phyloP scores from a whole-genome alignment of 2,329 filamentous ascomycete species.

The Fusarium oligoseptatum region DNA sequence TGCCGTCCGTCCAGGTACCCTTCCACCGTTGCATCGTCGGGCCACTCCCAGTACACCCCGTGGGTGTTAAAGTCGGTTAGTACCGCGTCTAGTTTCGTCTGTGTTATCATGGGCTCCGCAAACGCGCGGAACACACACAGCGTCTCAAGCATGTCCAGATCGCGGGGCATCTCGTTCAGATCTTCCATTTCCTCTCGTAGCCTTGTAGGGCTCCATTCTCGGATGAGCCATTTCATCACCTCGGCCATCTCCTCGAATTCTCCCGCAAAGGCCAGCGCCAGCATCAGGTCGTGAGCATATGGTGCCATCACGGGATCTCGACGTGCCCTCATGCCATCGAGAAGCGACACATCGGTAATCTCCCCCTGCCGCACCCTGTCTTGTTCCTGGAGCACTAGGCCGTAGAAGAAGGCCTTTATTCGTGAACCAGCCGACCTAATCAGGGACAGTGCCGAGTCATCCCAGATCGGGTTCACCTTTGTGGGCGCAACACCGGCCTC shows the following conservation, averaged over 20 bases:
- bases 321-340: constrained; percentile 52
- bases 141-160: constrained; percentile 53
- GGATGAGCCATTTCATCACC: constrained; percentile 70
- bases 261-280: constrained; percentile 71
- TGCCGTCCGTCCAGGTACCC: constrained; percentile 49
- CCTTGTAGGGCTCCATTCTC: constrained; percentile 56
- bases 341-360: constrained; percentile 41
- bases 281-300: constrained; percentile 71
- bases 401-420: constrained; percentile 47
- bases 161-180: constrained; percentile 50
- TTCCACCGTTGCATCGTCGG: constrained; percentile 52
- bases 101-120: constrained; percentile 57
- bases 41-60: constrained; percentile 54
- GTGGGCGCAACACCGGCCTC: constrained; percentile 19
- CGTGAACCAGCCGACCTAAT: constrained; percentile 38
- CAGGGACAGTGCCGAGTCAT: constrained; percentile 25
- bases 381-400: constrained; percentile 44
- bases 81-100: constrained; percentile 49
- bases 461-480: constrained; percentile 3
- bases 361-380: constrained; percentile 34
- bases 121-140: constrained; percentile 64
- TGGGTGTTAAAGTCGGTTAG: constrained; percentile 44
- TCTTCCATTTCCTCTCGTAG: constrained; percentile 53
- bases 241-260: constrained; percentile 70
- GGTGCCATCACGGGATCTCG: constrained; percentile 51